phyloP scores from a whole-genome alignment of 176 grass and related monocot species.

The Ensete glaucum region DNA sequence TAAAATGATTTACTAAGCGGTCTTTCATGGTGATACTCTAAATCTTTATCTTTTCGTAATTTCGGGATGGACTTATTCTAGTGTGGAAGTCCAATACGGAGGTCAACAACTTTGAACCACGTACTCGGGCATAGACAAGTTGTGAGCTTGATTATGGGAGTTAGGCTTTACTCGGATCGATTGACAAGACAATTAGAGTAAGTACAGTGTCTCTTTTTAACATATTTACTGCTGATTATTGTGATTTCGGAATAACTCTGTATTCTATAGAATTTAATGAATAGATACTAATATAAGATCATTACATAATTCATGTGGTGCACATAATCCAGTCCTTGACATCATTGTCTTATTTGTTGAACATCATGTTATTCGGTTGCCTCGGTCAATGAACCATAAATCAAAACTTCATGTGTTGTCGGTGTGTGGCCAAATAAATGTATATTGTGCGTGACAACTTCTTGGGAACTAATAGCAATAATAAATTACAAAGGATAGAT shows the following conservation, averaged over 20 bases:
- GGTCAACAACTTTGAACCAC: neutral
- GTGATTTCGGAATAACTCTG: neutral
- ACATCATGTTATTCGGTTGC: too few relatives aligned
- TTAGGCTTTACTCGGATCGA: neutral
- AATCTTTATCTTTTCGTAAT: neutral
- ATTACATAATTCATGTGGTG: too few relatives aligned
- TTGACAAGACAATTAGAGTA: neutral
- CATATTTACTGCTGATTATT: neutral
- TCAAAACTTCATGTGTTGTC: too few relatives aligned
- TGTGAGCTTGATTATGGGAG: neutral
- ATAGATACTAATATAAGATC: too few relatives aligned
- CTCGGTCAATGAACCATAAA: too few relatives aligned
- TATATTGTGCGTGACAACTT: too few relatives aligned
- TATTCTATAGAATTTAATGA: too few relatives aligned
- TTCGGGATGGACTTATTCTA: neutral
- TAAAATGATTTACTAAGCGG: neutral
- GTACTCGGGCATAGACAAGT: neutral
- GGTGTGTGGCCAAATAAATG: too few relatives aligned
- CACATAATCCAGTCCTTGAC: too few relatives aligned
- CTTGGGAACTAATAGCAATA: too few relatives aligned
- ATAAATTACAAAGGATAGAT: too few relatives aligned
- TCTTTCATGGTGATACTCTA: neutral
- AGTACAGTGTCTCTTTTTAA: neutral
- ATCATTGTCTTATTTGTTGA: too few relatives aligned
- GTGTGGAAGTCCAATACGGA: neutral